phyloP scores from a whole-genome alignment of 306 rosid species.

The Ammopiptanthus mongolicus region DNA sequence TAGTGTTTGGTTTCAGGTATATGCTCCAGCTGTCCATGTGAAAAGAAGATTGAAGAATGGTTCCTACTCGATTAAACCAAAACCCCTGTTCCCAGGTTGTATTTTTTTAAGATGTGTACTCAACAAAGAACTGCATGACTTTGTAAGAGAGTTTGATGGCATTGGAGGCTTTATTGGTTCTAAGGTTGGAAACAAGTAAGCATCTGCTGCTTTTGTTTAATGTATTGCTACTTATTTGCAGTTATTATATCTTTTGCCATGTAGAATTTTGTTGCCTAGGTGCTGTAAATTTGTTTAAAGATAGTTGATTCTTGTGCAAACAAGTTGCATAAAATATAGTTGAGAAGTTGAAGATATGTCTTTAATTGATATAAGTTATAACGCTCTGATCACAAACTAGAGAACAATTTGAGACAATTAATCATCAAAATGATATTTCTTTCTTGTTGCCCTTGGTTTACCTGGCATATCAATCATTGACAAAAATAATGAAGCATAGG shows the following conservation, averaged over 20 bases:
- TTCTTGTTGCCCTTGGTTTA: neutral
- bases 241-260: neutral
- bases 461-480: neutral
- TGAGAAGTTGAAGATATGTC: neutral
- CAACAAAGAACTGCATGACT: constrained; percentile 87
- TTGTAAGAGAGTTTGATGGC: constrained; percentile 62
- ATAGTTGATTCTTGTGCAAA: neutral
- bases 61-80: constrained; percentile 51
- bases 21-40: constrained; percentile 61
- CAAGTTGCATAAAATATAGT: neutral
- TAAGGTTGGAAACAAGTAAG: constrained; percentile 85
- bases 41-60: constrained; percentile 73
- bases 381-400: neutral
- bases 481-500: too few species aligned
- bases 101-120: constrained; percentile 63
- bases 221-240: neutral
- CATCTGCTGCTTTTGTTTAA: constrained; percentile 3
- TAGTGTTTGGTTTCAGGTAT: constrained; percentile 55
- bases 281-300: neutral
- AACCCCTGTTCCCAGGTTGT: constrained; percentile 72
- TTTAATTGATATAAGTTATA: neutral
- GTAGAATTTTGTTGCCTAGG: neutral
- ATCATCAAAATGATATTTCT: neutral
- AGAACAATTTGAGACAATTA: neutral
- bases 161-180: constrained; percentile 86